Evolutionary conservation across 2,329 filamentous ascomycete species (phyloP), one percentile per base, ranked within the genome.

Genomic region (Penicillium brasilianum): DNA sequence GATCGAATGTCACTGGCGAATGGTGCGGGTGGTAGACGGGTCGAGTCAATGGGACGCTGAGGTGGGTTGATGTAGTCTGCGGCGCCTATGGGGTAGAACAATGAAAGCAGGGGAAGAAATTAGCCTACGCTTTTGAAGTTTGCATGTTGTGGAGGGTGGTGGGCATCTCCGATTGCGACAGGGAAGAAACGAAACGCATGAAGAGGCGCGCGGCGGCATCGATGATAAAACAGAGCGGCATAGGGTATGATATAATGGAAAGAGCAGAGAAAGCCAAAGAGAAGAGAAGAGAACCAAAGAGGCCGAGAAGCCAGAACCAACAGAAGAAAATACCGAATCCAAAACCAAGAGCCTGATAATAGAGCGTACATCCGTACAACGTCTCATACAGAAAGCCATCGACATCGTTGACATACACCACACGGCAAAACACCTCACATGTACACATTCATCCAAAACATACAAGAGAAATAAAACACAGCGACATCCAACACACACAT

Each of bases 1-100:
- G 89, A 88, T 68, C 91, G 89, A 63, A 90, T 84, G 72, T 93
- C 90, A 22, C 36, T 85, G 62, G 84, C 79, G 57, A 86, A 82
- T 60, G 83, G 72, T 62, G 81, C 76, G 55, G 78, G 67, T 64
- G 84, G 81, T 16, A 68, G 67, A 60, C 67, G 66, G 55, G 58
- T 69, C 83, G 84, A 60, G 84, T 85, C 89, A 83, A 76, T 88
- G 85, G 72, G 87, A 84, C 73, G 88, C 82, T 77, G 82, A 78
- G 80, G 88, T 88, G 53, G 18, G 18, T 72, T 81, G 59, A 70
- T 74, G 66, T 74, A 78, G 55, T 78, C 76, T 41, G 51, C 32
- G 62, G 72, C 68, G 71, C 76, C 77, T 79, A 77, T 74, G 67
- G 64, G 62, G 59, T 60, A 66, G 52, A 61, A 61, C 50, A 63